Evolutionary conservation across 2,329 filamentous ascomycete genomes (phyloP), one percentile per base, ranked within the genome.

Genomic region (Paramyrothecium roridum): DNA sequence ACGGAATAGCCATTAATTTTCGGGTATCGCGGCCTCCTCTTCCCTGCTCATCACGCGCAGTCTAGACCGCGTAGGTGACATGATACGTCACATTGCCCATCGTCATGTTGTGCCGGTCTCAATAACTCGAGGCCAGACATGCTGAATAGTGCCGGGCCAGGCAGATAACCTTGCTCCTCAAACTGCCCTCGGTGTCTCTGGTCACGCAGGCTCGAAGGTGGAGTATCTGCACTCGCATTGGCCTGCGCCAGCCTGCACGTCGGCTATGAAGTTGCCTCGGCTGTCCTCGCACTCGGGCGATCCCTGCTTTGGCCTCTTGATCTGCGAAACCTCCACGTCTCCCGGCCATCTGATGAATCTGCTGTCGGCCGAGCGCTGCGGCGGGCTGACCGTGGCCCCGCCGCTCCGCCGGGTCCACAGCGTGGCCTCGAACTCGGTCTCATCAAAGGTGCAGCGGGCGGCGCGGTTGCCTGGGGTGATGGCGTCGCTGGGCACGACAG

Each of bases 391-490:
- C 16, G 53, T 56, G 10, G 56, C 54, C 48, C 57, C 57, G 40
- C 62, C 64, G 3, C 68, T 64, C 3, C 71, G 67, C 1, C 74
- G 67, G n/a, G 84, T 87, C 73, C 87, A 89, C 2, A 90, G 68
- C 3, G 76, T 81, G 1, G 78, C 86, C 23, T 78, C 71, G 58
- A 89, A 76, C 1, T 70, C 73, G 1, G 84, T 87, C 30, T 73
- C 68, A 54, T 80, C 78, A 70, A 81, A 90, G 57, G 75, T 81
- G 70, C 87, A 90, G 46, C 75, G 77, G 1, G 80, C 75, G 2
- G 75, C 74, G 16, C 72, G 68, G 57, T 76, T 78, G 50, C 72
- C 67, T 4, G 62, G 60, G 1, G 77, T 75, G 3, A 83, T 62
- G 21, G 72, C 67, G 8, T 69, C 68, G 1, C 70, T 70, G 3